Evolutionary conservation across 1,284 basidiomycete genomes (phyloP).

Genomic region (Ustilago tritici): DNA sequence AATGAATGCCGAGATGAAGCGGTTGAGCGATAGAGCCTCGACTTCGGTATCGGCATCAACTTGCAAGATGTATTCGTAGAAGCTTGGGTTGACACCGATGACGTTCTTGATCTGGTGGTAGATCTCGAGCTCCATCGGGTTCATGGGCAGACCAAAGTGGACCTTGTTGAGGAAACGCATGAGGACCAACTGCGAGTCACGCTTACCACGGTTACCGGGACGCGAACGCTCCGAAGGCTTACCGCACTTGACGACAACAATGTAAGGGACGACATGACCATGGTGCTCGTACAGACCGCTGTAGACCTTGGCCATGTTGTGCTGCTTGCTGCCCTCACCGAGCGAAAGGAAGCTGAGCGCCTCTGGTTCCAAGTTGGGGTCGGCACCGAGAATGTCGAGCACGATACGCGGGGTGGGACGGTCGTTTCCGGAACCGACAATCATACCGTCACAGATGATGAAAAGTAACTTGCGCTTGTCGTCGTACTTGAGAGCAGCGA

Average conservation of each 20-base stretch:
- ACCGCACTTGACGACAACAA: conserved; percentile 96
- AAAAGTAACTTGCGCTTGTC: conserved; percentile 96
- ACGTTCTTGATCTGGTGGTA: conserved; percentile 99
- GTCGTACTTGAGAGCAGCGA: conserved; percentile 94
- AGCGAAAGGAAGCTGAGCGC: conserved; percentile 92
- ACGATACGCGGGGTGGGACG: conserved; percentile 79
- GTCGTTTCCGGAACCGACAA: conserved; percentile 91
- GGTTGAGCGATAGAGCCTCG: conserved; percentile 84
- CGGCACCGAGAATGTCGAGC: conserved; percentile 93
- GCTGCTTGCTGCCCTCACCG: conserved; percentile 93
- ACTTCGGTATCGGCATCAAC: conserved; percentile 95
- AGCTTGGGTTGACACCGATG: conserved; percentile 96
- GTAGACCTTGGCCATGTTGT: conserved; percentile 98
- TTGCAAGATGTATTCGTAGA: conserved; percentile 97
- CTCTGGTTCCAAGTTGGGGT: conserved; percentile 92
- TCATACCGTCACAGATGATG: conserved; percentile 98
- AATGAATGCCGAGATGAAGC: conserved; percentile 84
- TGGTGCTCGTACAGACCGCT: conserved; percentile 93
- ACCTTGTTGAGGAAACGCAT: conserved; percentile 99
- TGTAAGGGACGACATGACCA: conserved; percentile 95
- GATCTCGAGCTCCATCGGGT: conserved; percentile 94
- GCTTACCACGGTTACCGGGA: conserved; percentile 80
- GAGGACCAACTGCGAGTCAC: conserved; percentile 91
- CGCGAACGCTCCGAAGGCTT: conserved; percentile 92
- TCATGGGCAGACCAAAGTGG: conserved; percentile 96